Conservation (phyloP, 345 rosid species). For the Turritis glabra region DNA sequence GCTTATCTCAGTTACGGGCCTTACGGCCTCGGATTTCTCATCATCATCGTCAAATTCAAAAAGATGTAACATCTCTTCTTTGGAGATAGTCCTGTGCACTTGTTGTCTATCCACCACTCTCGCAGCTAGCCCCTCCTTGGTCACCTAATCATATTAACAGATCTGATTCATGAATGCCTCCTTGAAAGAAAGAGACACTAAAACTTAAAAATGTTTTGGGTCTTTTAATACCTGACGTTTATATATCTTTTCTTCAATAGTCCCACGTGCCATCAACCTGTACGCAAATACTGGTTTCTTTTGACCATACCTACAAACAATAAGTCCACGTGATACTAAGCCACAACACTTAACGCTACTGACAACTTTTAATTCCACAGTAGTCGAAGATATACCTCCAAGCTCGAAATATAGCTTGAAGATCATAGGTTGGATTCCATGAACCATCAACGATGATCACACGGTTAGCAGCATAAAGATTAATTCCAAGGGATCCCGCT, state of each 20-base stretch:
- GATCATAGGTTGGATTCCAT: conserved; percentile 99
- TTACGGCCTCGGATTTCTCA: conserved; percentile 60
- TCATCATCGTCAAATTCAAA: conserved; percentile 98
- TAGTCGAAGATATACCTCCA: conserved; percentile 72
- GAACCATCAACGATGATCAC: conserved; percentile 98
- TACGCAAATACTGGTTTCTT: conserved; percentile 97
- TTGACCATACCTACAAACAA: conserved; percentile 84
- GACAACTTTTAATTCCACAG: background rate
- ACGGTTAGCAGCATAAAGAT: conserved; percentile 97
- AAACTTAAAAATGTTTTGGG: background rate
- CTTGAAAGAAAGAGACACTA: background rate
- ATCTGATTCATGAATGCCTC: conserved; percentile 14
- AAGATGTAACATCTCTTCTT: conserved; percentile 98
- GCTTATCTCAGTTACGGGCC: conserved; percentile 46
- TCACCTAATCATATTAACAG: conserved; percentile 63
- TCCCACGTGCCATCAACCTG: conserved; percentile 94
- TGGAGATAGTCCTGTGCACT: conserved; percentile 91
- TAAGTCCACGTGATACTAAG: conserved; percentile 23
- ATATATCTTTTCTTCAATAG: conserved; percentile 97
- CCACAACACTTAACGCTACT: background rate
- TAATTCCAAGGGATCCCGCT: conserved; percentile 98
- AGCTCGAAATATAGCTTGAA: conserved; percentile 97
- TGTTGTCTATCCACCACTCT: conserved; percentile 99
- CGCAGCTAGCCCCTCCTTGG: conserved; percentile 99
- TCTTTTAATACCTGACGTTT: conserved; percentile 85